Percentiles rank a stretch among this genome's conserved stretches.
Evolutionary conservation across 2,329 filamentous ascomycete species (phyloP).

Genomic region (Ceratocystis colombiana): DNA sequence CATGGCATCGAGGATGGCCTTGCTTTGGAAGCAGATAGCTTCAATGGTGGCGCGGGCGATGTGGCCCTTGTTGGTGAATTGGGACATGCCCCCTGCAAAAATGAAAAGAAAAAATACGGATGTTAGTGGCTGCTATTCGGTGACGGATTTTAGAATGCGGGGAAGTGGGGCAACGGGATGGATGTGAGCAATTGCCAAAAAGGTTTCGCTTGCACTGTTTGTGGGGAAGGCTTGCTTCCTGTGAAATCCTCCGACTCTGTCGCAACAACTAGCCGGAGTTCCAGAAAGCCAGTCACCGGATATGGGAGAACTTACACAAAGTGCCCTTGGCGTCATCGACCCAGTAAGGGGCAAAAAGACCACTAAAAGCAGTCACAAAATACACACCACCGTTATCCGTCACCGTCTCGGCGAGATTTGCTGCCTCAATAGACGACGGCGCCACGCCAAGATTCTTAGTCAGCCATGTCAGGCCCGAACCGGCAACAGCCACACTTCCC

Average conservation of each 20-base stretch:
- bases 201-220: slow-evolving; percentile 9
- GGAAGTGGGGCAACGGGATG: not conserved
- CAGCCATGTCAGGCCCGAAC: slow-evolving; percentile 67
- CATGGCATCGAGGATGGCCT: slow-evolving; percentile 87
- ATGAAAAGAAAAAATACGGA: slow-evolving; percentile 29
- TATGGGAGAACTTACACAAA: slow-evolving; percentile 47
- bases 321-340: slow-evolving; percentile 87
- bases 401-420: slow-evolving; percentile 43
- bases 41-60: slow-evolving; percentile 83
- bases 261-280: no score
- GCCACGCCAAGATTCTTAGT: slow-evolving; percentile 55
- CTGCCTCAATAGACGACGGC: slow-evolving; percentile 41
- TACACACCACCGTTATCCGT: slow-evolving; percentile 71
- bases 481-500: slow-evolving; percentile 73
- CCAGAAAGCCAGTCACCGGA: no score
- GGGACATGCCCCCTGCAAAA: slow-evolving; percentile 61
- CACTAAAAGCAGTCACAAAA: slow-evolving; percentile 83
- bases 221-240: not conserved
- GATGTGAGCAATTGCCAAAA: slow-evolving; percentile 6
- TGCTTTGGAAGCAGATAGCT: slow-evolving; percentile 85
- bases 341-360: slow-evolving; percentile 88
- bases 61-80: slow-evolving; percentile 75
- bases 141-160: slow-evolving; percentile 8
- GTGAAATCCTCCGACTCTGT: not conserved
- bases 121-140: slow-evolving; percentile 16